Evolutionary conservation across 768 basidiomycete species (phyloP), one percentile per base, ranked within the genome.

Genomic region (Termitomyces sp.): DNA sequence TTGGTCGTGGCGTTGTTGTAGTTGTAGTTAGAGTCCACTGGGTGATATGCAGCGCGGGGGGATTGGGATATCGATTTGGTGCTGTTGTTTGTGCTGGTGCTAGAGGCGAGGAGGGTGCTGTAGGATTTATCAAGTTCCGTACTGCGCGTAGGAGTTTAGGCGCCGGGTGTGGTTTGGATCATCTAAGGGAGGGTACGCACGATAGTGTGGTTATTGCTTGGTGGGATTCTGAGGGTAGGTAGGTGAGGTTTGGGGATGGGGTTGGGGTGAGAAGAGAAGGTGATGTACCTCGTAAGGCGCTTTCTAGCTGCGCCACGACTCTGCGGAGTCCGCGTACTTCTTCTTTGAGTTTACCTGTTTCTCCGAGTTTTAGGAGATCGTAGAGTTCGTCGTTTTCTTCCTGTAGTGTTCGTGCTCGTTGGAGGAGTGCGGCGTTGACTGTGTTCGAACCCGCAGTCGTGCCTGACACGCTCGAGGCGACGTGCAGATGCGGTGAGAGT

Each of bases 331-430:
- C 84, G 52, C 84, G 83, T 11, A 89, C 89, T 70, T 94, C 90
- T 69, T 93, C 92, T 70, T 92, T 92, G 63, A 94, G 70, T 70
- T 83, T 86, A 5, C 91, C 92, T 0, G 89, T 89, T 73, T 94
- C 92, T 45, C 88, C 84, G 31, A 78, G 78, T 71, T 85, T 88
- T 59, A 94, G 74, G 10, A 94, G 74, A 53, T 86, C 83, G 70
- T 94, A 94, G 17, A 94, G 72, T 64, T 94, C 92, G 65, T 94
- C 91, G 62, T 94, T 94, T 72, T 94, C 92, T 59, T 92, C 88
- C 70, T 94, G 92, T 10, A 94, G 76, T 17, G 87, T 72, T 52
- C 84, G 84, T 32, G 84, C 82, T 51, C 90, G 81, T 68, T 93
- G 91, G 0, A 84, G 88, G 60, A 94, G 80, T 0, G 92, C 92